These are phyloP conservation scores for Chaetomiaceae sp. DNA, from an alignment of 2,329 filamentous ascomycete species.

Conservation along the genomic window DNA sequence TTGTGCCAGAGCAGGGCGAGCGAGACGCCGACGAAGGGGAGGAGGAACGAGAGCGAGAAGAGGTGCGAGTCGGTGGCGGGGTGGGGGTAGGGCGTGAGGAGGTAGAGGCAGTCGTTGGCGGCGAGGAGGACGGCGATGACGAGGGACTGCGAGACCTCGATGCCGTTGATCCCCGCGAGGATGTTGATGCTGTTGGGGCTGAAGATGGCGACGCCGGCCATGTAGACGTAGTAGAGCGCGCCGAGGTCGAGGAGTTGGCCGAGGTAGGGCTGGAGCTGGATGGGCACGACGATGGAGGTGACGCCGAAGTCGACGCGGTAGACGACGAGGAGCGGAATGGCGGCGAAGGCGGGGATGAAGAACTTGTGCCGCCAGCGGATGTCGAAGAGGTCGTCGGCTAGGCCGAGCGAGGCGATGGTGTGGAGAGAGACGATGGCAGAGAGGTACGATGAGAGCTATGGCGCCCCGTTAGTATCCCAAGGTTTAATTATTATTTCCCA, in stretches of 20 bases:
- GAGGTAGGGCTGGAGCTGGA: constrained; percentile 77
- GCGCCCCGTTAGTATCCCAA: constrained; percentile 10
- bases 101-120: constrained; percentile 84
- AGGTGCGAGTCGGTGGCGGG: constrained; percentile 93
- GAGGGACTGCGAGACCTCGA: constrained; percentile 91
- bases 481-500: too few relatives aligned
- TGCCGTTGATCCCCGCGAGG: constrained; percentile 97
- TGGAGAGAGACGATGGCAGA: constrained; percentile 92
- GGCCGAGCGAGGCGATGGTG: constrained; percentile 82
- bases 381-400: constrained; percentile 95
- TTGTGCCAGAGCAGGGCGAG: constrained; percentile 84
- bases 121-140: constrained; percentile 81
- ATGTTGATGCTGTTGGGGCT: constrained; percentile 99
- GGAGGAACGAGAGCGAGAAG: constrained; percentile 89
- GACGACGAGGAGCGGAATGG: constrained; percentile 88
- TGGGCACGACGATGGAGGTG: constrained; percentile 87
- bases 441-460: constrained; percentile 84
- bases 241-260: constrained; percentile 82
- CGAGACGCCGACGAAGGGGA: constrained; percentile 92
- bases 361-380: constrained; percentile 99
- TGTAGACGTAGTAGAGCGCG: constrained; percentile 87
- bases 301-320: constrained; percentile 99
- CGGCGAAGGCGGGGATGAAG: constrained; percentile 90
- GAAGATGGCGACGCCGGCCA: constrained; percentile 95
- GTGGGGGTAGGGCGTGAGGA: constrained; percentile 78